Percentiles rank a stretch among this genome's conserved stretches.
Evolutionary conservation across 148 eudicot species (phyloP).

Genomic region (Spergularia marina): DNA sequence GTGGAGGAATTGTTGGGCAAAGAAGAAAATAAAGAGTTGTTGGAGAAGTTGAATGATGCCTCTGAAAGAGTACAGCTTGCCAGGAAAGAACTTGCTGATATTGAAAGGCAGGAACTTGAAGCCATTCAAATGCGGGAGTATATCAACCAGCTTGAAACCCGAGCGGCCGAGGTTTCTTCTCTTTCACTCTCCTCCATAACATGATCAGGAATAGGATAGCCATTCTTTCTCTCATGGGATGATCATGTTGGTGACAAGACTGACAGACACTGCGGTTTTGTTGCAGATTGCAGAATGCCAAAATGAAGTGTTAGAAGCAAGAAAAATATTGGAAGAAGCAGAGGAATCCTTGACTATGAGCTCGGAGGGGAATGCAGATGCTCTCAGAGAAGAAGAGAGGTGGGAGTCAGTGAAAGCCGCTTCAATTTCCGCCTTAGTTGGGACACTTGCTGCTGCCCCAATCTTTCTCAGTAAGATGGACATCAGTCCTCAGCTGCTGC

Average conservation of each 20-base stretch:
- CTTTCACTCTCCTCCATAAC: not conserved
- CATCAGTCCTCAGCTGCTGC: constrained; percentile 44
- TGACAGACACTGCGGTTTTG: not conserved
- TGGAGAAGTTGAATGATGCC: constrained; percentile 66
- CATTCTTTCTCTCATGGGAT: no score
- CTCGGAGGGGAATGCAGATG: constrained; percentile 19
- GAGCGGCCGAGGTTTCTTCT: constrained; percentile 57
- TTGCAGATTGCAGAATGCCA: constrained; percentile 91
- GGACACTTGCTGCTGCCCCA: constrained; percentile 70
- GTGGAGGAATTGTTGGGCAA: constrained; percentile 58
- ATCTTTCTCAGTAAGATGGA: constrained; percentile 46
- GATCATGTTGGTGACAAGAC: not conserved
- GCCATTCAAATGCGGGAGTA: constrained; percentile 58
- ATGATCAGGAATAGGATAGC: no score
- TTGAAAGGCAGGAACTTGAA: constrained; percentile 66
- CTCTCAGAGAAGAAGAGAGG: constrained; percentile 52
- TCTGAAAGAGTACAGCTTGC: constrained; percentile 73
- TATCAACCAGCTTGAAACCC: constrained; percentile 55
- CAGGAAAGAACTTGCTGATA: constrained; percentile 62
- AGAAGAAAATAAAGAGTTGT: constrained; percentile 68
- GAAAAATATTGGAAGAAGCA: constrained; percentile 78
- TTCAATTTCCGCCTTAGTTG: constrained; percentile 58
- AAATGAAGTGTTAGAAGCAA: constrained; percentile 73
- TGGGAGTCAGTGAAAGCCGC: constrained; percentile 86
- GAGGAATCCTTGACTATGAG: constrained; percentile 46